Base-by-base conservation (phyloP, 352 stramenopile genomes). In the Phytophthora pinifolia region DNA sequence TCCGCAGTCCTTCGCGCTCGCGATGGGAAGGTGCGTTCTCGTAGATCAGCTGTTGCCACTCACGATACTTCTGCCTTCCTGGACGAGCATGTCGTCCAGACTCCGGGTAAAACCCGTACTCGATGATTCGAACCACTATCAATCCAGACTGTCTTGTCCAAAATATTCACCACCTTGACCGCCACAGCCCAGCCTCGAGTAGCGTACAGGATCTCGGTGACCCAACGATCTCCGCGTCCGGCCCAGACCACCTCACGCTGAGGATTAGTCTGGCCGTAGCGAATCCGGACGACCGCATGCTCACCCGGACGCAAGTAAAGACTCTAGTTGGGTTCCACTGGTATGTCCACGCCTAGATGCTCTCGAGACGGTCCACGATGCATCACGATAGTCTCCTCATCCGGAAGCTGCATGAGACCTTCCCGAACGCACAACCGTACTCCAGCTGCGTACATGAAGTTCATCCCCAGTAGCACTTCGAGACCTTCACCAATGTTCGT, bases 401-500 rank as follows among this genome's bases (percentile, higher is more conserved):
- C 20, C 3, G 20, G 20, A 25, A 25, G 20, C 20, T 25, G 20
- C 20, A 25, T 25, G 20, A 25, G 20, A 4, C 20, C 20, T 25
- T 25, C 20, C 20, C 20, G 20, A 25, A 25, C 20, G 20, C 20
- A 25, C 20, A 25, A 25, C 20, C 20, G 20, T 3, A 25, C 20
- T 25, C 20, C 20, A 25, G 20, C 3, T 3, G 20, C 20, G 20
- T 25, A 25, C 20, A 25, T 25, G 20, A 25, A 25, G 20, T 25
- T 25, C 20, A 25, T 25, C 3, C 20, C 1, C 3, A 1, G 20
- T 4, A 25, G 20, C 20, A 25, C 20, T 25, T 25, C 20, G n/a
- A 72, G 25, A 3, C 58, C 58, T 7, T 67, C 30, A 8, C 49
- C 62, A 4, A 75, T 46, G 17, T 72, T 72, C 0, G 39, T 54